Base-by-base conservation (phyloP, 306 rosid species). In the Prinsepia uniflora region DNA sequence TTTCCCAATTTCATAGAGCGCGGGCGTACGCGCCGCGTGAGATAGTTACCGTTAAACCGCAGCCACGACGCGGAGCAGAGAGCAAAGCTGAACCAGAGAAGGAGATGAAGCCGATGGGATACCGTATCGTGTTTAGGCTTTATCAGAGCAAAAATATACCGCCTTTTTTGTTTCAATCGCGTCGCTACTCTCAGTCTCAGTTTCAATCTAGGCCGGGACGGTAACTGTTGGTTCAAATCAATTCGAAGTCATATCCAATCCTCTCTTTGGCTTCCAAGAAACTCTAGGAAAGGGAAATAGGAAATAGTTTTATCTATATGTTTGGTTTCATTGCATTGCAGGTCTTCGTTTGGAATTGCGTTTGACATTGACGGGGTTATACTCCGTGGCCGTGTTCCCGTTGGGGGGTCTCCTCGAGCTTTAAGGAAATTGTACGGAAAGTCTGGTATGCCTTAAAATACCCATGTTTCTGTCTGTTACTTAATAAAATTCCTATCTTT, bases 361-460 rank as follows among this genome's bases (percentile, higher is more conserved):
- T 74, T 74, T 42, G 79, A 79, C 66, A 74, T 79, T 34, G 83
- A 79, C 48, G 83, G 79, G 2, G 83, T 79, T 15, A 61, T 79
- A 64, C 83, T 79, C 47, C 76, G 76, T 8, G 79, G 79, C 19
- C 73, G 73, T 42, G 73, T 34, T 22, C 76, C 83, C 11, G 65
- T 79, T 18, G 83, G 79, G 34, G 79, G 72, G 39, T 74, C 83
- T 63, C 65, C 76, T 20, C 83, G 18, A 56, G 83, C 83, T 74
- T 41, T 79, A 63, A 79, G 44, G 55, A 74, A 53, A 56, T 53
- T 79, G 72, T 79, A 55, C 6, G 72, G 72, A 74, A 57, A 44
- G 6, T 74, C 83, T 17, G 83, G 83, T 79, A 61, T 12, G 14
- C 8, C 4, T 14, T n/a, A 9, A 49, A 13, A 45, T 36, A 14